Percentiles rank a stretch among this genome's conserved stretches.
Evolutionary conservation across 2,329 filamentous ascomycete genomes (phyloP).

Genomic region (Sporothrix dimorphospora): DNA sequence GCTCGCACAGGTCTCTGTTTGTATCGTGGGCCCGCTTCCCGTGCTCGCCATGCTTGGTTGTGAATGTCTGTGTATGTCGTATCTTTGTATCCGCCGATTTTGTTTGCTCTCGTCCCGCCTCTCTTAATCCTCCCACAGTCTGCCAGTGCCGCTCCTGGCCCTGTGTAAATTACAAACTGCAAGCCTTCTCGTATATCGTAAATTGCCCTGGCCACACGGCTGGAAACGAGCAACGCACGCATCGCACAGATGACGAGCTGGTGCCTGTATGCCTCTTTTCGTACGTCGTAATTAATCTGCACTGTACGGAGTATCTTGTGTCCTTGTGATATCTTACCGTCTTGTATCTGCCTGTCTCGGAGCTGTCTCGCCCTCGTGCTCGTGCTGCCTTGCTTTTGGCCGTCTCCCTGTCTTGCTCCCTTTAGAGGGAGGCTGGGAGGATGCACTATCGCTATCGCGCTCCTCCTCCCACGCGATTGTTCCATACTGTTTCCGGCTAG

Average conservation of each 20-base stretch:
- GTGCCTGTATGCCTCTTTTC: background rate
- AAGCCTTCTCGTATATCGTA: background rate
- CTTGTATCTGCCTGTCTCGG: background rate
- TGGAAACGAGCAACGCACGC: background rate
- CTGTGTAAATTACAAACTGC: conserved; percentile 6
- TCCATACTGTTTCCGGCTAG: conserved; percentile 20
- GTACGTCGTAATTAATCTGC: background rate
- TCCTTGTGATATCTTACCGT: background rate
- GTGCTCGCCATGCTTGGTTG: background rate
- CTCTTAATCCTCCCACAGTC: background rate
- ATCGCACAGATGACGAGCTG: conserved; percentile 1
- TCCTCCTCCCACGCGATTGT: background rate
- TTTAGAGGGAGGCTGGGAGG: background rate
- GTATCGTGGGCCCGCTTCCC: background rate
- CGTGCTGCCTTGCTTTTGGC: background rate
- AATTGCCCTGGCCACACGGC: background rate
- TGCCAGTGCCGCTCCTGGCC: background rate
- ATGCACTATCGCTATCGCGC: background rate
- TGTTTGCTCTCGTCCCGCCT: background rate
- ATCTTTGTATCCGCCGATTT: background rate
- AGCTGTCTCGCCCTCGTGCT: background rate
- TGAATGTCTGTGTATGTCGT: background rate
- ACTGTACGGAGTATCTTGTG: background rate
- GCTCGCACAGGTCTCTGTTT: background rate
- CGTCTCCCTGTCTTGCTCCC: conserved; percentile 4